These are phyloP conservation scores for Orbilia javanica DNA, from an alignment of 2,329 filamentous ascomycete species.

Conservation along the genomic window DNA sequence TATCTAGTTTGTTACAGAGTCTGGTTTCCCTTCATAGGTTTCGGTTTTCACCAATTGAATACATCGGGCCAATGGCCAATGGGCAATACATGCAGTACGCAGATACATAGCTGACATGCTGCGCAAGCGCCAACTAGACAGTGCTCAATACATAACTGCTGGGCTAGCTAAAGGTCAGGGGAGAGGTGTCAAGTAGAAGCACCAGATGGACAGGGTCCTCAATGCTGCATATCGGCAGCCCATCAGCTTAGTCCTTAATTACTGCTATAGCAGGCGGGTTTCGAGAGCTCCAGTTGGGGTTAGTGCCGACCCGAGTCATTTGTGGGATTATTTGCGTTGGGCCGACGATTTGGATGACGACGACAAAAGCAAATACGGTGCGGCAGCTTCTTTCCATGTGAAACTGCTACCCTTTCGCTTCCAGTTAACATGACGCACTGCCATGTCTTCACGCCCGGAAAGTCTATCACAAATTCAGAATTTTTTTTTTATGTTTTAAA, in stretches of 20 bases:
- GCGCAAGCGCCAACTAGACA: neutral
- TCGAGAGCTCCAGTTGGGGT: constrained; percentile 21
- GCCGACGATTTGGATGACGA: constrained; percentile 10
- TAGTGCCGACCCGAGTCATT: constrained; percentile 12
- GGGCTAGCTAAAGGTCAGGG: constrained; percentile 15
- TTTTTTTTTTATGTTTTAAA: constrained; percentile 1
- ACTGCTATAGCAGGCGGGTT: neutral
- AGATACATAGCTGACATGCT: neutral
- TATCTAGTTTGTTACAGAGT: constrained; percentile 12
- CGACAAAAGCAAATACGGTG: constrained; percentile 13
- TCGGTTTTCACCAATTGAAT: neutral
- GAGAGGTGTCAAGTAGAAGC: constrained; percentile 24
- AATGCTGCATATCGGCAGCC: neutral
- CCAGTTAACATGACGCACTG: constrained; percentile 31
- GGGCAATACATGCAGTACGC: too few species aligned
- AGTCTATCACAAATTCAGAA: constrained; percentile 10
- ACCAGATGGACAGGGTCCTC: constrained; percentile 43
- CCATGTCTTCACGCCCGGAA: constrained; percentile 23
- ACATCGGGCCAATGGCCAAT: constrained; percentile 23
- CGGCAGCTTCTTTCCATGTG: constrained; percentile 29
- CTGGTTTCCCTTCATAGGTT: neutral
- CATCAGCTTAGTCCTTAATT: constrained; percentile 14
- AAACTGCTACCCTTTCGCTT: constrained; percentile 23
- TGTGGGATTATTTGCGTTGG: constrained; percentile 57
- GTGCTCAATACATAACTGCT: neutral